These are phyloP conservation scores for Xylariaceae sp. DNA, from an alignment of 2,329 filamentous ascomycete genomes.

Conservation along the genomic window DNA sequence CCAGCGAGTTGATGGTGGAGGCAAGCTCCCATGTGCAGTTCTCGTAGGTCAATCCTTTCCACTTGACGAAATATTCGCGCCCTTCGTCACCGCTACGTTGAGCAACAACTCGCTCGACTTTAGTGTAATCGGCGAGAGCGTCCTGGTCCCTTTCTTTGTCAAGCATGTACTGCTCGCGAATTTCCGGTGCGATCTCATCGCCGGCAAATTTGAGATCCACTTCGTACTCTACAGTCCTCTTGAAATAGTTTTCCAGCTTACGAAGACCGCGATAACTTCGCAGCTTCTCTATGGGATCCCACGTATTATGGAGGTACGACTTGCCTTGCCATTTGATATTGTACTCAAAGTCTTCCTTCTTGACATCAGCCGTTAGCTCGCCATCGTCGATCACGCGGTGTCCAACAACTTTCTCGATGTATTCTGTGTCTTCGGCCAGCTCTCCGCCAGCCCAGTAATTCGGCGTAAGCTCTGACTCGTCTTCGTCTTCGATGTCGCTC, in stretches of 20 bases:
- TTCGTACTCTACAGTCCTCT: slow-evolving; percentile 77
- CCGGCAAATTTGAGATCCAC: slow-evolving; percentile 72
- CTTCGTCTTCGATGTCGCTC: slow-evolving; percentile 63
- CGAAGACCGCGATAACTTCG: slow-evolving; percentile 78
- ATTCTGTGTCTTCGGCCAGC: slow-evolving; percentile 74
- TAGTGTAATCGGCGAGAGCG: slow-evolving; percentile 82
- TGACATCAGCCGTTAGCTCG: slow-evolving; percentile 55
- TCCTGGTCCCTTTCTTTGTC: slow-evolving; percentile 90
- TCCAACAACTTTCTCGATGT: slow-evolving; percentile 87
- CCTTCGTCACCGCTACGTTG: slow-evolving; percentile 76
- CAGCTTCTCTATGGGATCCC: slow-evolving; percentile 78
- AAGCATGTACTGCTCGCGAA: slow-evolving; percentile 91
- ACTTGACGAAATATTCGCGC: slow-evolving; percentile 91
- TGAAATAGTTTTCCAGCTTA: slow-evolving; percentile 92
- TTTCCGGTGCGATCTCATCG: slow-evolving; percentile 75
- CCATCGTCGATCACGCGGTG: slow-evolving; percentile 73
- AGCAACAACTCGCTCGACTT: slow-evolving; percentile 90
- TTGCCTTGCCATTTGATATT: slow-evolving; percentile 96
- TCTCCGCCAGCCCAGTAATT: slow-evolving; percentile 67
- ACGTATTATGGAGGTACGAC: slow-evolving; percentile 93
- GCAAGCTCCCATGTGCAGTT: slow-evolving; percentile 90
- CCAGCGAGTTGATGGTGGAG: slow-evolving; percentile 70
- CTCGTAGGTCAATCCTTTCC: slow-evolving; percentile 92
- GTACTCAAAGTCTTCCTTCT: slow-evolving; percentile 79
- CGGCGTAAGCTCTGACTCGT: slow-evolving; percentile 64